Base-by-base conservation (phyloP, 225 moss, liverwort and hornwort species). In the Bryum argenteum region DNA sequence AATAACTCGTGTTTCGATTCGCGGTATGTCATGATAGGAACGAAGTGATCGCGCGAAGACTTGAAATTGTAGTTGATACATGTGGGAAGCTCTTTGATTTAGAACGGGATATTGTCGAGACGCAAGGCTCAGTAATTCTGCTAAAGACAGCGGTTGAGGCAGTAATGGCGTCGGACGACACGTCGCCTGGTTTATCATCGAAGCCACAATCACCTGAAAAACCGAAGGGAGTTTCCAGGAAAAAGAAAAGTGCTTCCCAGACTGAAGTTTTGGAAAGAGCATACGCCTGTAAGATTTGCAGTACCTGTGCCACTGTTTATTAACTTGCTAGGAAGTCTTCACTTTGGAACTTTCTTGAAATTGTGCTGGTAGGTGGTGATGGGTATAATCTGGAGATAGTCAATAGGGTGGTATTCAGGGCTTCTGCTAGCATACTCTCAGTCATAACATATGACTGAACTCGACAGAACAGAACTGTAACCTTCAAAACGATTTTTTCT, bases 201-300 rank as follows among this genome's bases (percentile, higher is more conserved):
- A 75, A 60, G 40, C 18, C 39, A 14, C 67, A n/a, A 4, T 75
- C 61, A 42, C 76, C 72, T 61, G 72, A 64, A 58, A 83, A 84
- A 68, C 77, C 77, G 56, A 89, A 88, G 73, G 85, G 82, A 8
- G 85, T 83, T n/a, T 82, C 89, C 23, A 82, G 92, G 65, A 82
- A 90, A 65, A 92, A 92, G 78, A 92, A 92, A 67, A 92, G 89
- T 50, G 81, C 89, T 2, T 72, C 74, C 8, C 92, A 92, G 77
- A 83, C 89, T 17, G 92, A 89, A 69, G 73, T 78, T 39, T 61
- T 92, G 67, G 92, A 92, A 80, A 78, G 79, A 41, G 72, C 89
- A 5, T 92, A 92, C 68, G 82, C 92, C 1, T 86, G 92, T 92
- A 66, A 74, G 73, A 63, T 53, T n/a, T 59, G 45, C 20, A n/a